Percentiles rank a stretch among this genome's conserved stretches.
These are phyloP conservation scores for Chytriomyces sp. DNA, from an alignment of 192 early-diverging fungal genomes.

Conservation along the genomic window DNA sequence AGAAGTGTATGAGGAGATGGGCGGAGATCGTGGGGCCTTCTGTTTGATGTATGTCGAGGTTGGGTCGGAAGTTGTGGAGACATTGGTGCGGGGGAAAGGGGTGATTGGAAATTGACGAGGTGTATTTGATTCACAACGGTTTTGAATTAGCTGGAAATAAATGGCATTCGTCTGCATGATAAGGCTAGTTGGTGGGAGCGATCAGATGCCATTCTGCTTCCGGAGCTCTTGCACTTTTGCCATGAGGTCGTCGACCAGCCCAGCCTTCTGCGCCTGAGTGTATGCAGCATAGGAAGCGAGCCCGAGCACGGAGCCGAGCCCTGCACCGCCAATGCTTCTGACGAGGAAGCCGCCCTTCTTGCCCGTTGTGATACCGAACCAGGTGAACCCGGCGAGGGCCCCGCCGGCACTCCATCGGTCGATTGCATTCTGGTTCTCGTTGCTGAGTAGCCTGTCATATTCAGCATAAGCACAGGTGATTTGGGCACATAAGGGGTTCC, in stretches of 20 bases:
- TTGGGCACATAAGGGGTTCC: too few species aligned
- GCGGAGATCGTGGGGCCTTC: slow-evolving; percentile 13
- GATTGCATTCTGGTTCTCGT: slow-evolving; percentile 5
- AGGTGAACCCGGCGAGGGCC: slow-evolving; percentile 4
- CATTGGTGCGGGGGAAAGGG: too few species aligned
- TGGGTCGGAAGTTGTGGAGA: too few species aligned
- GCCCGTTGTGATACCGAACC: not conserved
- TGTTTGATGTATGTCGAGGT: slow-evolving; percentile 31
- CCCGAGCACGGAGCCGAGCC: slow-evolving; percentile 13
- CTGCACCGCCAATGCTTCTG: slow-evolving; percentile 2
- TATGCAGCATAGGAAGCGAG: not conserved
- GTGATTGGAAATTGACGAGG: too few species aligned
- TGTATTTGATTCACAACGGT: too few species aligned
- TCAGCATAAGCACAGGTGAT: too few species aligned
- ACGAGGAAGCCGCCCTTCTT: not conserved
- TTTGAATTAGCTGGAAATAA: too few species aligned
- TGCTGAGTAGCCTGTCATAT: slow-evolving; percentile 23
- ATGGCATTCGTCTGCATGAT: too few species aligned
- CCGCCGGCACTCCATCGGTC: slow-evolving; percentile 9
- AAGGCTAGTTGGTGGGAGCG: too few species aligned
- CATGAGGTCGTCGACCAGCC: not conserved
- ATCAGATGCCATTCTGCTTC: not conserved
- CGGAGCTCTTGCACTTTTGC: not conserved
- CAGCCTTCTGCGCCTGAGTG: not conserved
- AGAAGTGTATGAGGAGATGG: slow-evolving; percentile 8